Evolutionary conservation across 352 stramenopile species (phyloP), one percentile per base, ranked within the genome.

Genomic region (Pseudoperonospora humuli): DNA sequence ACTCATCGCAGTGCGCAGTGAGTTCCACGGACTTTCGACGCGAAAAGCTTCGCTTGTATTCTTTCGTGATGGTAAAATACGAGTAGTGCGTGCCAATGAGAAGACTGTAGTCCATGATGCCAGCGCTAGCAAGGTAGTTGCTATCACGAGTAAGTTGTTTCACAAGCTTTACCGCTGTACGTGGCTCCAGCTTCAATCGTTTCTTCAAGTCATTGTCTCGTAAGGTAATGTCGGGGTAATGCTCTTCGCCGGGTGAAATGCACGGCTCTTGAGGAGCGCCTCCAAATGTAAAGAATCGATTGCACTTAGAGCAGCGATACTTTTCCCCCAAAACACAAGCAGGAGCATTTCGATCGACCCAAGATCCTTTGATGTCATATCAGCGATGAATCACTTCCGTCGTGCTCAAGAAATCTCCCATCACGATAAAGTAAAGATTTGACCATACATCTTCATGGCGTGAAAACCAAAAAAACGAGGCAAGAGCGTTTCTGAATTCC

Each of bases 361-460:
- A 96, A 3, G 77, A 93, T 5, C 87, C 87, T 47, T 96, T 96
- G 49, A 96, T 85, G 44, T 96, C 87, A 41, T 95, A 96, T 20
- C 80, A 66, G 1, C 72, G 70, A 52, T 96, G 82, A 42, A 96
- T 93, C 38, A 76, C 60, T 46, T 93, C 73, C 0, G 61, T 65
- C 9, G 80, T 90, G 64, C 81, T 79, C 21, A 96, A 54, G 35
- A 96, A 70, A 46, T 96, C 96, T 36, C 65, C 77, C 87, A 96
- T 96, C 18, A 96, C 87, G 19, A 96, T 79, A 39, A 96, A 96
- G 48, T 87, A 92, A 48, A 93, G 27, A 80, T 84, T 39, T 93
- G 73, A 7, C 84, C 84, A 54, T 96, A 96, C 76, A 96, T 91
- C 35, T 88, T 89, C 67, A 96, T 92, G 1, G 77, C 74, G 40